These are phyloP conservation scores for Suhomyces sp. DNA, from an alignment of 805 yeast genomes.

Conservation along the genomic window DNA sequence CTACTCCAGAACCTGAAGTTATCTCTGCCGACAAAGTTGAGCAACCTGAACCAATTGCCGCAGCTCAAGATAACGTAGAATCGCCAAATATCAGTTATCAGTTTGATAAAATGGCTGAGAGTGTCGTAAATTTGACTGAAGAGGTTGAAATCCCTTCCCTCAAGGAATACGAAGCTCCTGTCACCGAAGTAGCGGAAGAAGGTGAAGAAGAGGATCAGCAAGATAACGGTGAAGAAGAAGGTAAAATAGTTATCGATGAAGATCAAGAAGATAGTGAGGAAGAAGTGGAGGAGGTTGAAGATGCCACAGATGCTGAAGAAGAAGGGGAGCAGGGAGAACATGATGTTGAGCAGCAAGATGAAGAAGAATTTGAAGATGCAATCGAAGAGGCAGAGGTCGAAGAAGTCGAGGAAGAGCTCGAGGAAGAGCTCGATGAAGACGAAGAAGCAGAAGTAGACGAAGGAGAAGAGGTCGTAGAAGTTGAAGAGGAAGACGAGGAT, in stretches of 20 bases:
- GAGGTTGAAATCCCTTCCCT: neutral
- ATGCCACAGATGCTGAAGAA: conserved; percentile 10
- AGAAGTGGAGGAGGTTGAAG: conserved; percentile 3
- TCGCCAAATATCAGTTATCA: too few relatives aligned
- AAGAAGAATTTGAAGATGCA: conserved; percentile 6
- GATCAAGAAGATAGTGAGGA: neutral
- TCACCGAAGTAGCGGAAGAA: neutral
- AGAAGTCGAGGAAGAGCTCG: neutral
- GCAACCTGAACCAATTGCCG: conserved; percentile 3
- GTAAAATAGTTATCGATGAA: conserved; percentile 7
- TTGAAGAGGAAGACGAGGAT: neutral
- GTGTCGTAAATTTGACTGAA: neutral
- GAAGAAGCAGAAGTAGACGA: neutral
- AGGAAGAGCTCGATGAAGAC: conserved; percentile 1
- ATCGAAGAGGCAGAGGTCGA: conserved; percentile 6
- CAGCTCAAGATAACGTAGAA: neutral
- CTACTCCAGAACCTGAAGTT: conserved; percentile 1
- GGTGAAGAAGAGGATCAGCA: neutral
- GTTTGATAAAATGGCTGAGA: too few relatives aligned
- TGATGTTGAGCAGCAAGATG: conserved; percentile 1
- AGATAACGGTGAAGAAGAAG: conserved; percentile 3
- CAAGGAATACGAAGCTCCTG: neutral
- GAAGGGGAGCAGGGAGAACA: conserved; percentile 1
- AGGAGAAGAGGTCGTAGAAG: neutral
- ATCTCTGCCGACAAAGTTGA: too few relatives aligned